Evolutionary conservation across 768 basidiomycete genomes (phyloP), one percentile per base, ranked within the genome.

Genomic region (Mycena rosella): DNA sequence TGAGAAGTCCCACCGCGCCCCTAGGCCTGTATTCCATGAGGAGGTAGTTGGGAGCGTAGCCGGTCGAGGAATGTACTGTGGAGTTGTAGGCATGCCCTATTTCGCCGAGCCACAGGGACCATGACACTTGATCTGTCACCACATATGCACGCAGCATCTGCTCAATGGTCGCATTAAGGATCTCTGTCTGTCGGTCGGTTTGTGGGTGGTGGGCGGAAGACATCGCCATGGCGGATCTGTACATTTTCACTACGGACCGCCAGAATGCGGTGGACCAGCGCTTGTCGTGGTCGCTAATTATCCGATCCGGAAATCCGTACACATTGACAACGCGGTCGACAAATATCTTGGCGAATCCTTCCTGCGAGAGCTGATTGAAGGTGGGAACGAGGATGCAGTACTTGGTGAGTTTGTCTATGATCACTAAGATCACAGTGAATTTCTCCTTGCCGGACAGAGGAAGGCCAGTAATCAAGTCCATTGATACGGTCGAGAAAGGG

Each of bases 151-250:
- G 65, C 1, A 80, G 47, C 70, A 76, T 77, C 29, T 73, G 69
- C 60, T 79, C 77, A 2, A 79, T 65, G 5, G 61, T 70, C 3
- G 75, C 74, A 45, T 79, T 80, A 0, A 78, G 56, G 18, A 72
- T 67, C 68, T 82, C 76, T 0, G 76, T 78, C 34, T 81, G 79
- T 0, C 81, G 79, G 61, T 85, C 78, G 0, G 80, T 77, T 63
- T 83, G 80, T 0, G 80, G 82, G 63, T 83, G 83, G 49, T 80
- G 76, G 0, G 78, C 68, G 0, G 79, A 79, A 1, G 81, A 77
- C 0, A 63, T 30, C 1, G 53, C 62, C 30, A 63, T 18, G 2
- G 3, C 36, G 4, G 29, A n/a, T 14, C 44, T 22, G 32, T 36
- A 56, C 22, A 32, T 9, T 1, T 10, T 4, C 1, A 60, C 47